Base-by-base conservation (phyloP, 768 basidiomycete genomes). In the Boletus tomentosulus region DNA sequence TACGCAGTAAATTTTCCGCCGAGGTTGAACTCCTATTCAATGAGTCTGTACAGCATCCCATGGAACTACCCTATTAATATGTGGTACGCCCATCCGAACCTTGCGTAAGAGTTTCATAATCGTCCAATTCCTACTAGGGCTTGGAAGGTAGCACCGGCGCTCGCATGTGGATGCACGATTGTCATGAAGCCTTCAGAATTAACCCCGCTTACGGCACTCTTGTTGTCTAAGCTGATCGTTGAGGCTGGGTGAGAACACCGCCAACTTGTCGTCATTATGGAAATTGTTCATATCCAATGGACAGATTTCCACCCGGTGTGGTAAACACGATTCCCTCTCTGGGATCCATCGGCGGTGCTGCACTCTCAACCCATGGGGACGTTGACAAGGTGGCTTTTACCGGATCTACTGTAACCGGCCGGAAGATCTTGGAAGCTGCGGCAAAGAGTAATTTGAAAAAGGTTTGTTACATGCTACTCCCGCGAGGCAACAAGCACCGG, bases 301-400 rank as follows among this genome's bases (percentile, higher is more conserved):
- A 33, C 58, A 91, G 89, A 11, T 94, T 94, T 69, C 95, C 95
- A 7, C 83, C 90, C 3, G 96, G 96, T 41, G 93, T 96, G 12
- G 66, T 98, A 56, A 96, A 97, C 71, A 89, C 88, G 25, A 77
- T 97, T 4, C 87, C 90, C 4, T 94, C 93, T 24, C 73, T 87
- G 38, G 95, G 95, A 28, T 58, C 78, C 46, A 79, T 90, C 37
- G 92, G 92, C 50, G 95, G 95, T 28, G 88, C 89, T 8, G 91
- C 92, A 3, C 78, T 98, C 55, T 74, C 94, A 6, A 70, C 81
- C 11, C 96, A 98, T 71, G 78, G 69, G 51, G 89, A 87, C 59
- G 87, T 98, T 45, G 92, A 97, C 75, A 96, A 97, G 72, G 80
- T 98, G 57, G 94, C 95, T 2, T 97, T 98, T 71, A 98, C 96